These are phyloP conservation scores for Microbotryum scabiosae DNA, from an alignment of 1,284 basidiomycete genomes.

Conservation along the genomic window DNA sequence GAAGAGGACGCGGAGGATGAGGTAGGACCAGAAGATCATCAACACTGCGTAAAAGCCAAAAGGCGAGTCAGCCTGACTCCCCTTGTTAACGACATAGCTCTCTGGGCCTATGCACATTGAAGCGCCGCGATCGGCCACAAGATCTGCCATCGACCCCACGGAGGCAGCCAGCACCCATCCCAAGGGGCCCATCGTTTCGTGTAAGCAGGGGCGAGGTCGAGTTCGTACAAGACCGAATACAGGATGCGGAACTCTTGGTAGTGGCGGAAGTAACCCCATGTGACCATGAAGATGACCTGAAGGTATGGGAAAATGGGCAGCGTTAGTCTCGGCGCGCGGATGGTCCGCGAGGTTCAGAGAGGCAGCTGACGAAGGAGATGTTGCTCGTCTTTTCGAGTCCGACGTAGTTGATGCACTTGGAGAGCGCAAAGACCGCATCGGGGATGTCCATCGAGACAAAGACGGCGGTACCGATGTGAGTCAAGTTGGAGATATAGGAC, in stretches of 20 bases:
- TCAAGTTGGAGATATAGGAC: conserved; percentile 57
- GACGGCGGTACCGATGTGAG: conserved; percentile 80
- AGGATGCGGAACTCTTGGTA: conserved; percentile 40
- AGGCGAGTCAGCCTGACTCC: no score
- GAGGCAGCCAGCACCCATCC: conserved; percentile 50
- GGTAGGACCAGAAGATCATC: conserved; percentile 56
- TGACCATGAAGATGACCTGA: no score
- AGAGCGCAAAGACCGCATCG: conserved; percentile 74
- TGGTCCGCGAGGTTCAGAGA: no score
- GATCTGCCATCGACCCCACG: conserved; percentile 59
- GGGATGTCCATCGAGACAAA: conserved; percentile 95
- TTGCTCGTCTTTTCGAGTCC: no score
- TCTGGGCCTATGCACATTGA: conserved; percentile 42
- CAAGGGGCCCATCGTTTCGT: conserved; percentile 6
- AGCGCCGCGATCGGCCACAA: conserved; percentile 65
- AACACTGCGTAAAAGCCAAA: conserved; percentile 42
- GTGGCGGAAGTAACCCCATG: no score
- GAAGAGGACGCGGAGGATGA: conserved; percentile 29
- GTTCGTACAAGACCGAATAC: conserved; percentile 76
- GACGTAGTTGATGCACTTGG: conserved; percentile 72
- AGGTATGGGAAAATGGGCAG: no score
- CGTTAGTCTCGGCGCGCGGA: no score
- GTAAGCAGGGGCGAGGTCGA: conserved; percentile 55
- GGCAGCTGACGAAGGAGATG: no score
- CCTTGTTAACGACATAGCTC: no score